These are phyloP conservation scores for Talaromyces amestolkiae DNA, from an alignment of 2,329 filamentous ascomycete genomes.

Conservation along the genomic window DNA sequence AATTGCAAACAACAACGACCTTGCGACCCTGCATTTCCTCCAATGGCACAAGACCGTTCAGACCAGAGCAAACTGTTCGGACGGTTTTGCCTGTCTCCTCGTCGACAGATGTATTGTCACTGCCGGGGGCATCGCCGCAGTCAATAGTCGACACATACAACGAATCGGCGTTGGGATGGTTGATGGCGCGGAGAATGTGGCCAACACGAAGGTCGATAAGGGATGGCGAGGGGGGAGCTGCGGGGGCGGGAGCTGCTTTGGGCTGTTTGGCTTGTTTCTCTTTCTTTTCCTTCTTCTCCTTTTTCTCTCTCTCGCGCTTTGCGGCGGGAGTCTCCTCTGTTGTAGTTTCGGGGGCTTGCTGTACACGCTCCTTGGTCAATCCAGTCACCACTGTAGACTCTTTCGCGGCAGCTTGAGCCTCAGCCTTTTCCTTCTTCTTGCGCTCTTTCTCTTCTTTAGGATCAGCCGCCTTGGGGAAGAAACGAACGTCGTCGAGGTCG, in stretches of 20 bases:
- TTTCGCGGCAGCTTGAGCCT: constrained; percentile 40
- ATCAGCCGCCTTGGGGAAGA: constrained; percentile 84
- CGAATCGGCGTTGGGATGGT: constrained; percentile 95
- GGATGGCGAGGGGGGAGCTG: constrained; percentile 75
- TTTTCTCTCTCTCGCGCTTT: constrained; percentile 32
- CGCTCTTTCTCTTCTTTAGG: constrained; percentile 95
- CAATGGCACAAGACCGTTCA: constrained; percentile 88
- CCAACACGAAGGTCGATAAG: constrained; percentile 95
- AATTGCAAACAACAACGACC: constrained; percentile 92
- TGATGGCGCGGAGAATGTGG: constrained; percentile 92
- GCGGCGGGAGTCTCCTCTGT: constrained; percentile 27
- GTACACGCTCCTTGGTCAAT: constrained; percentile 52
- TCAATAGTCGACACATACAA: constrained; percentile 94
- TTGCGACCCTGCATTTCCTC: constrained; percentile 97
- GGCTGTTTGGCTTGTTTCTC: constrained; percentile 88
- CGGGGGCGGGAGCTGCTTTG: constrained; percentile 66
- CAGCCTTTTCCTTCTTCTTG: constrained; percentile 87
- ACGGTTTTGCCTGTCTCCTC: constrained; percentile 90
- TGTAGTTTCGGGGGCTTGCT: constrained; percentile 46
- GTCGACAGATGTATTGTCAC: constrained; percentile 72
- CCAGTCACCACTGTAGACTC: constrained; percentile 21
- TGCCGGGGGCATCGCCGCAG: constrained; percentile 80
- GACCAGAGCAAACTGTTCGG: constrained; percentile 92
- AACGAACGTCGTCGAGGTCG: constrained; percentile 75
- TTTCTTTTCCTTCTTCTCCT: constrained; percentile 66